These are phyloP conservation scores for Pseudopyricularia cyperi DNA, from an alignment of 2,329 filamentous ascomycete species.

Conservation along the genomic window DNA sequence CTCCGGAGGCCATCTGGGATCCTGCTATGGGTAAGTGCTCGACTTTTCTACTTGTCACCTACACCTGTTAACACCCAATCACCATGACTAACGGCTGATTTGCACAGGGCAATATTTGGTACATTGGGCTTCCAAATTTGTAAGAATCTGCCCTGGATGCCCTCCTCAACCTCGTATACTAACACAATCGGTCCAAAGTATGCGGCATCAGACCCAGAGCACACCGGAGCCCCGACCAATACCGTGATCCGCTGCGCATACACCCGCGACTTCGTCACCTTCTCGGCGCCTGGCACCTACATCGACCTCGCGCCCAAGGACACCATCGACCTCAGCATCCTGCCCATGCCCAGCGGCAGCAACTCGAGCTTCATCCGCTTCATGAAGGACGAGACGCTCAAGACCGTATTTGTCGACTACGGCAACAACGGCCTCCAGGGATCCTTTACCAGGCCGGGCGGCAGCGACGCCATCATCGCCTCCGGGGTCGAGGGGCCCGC, in stretches of 20 bases:
- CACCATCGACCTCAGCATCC: slow-evolving; percentile 44
- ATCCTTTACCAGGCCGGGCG: slow-evolving; percentile 35
- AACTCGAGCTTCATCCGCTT: slow-evolving; percentile 30
- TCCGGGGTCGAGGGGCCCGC: slow-evolving; percentile 29
- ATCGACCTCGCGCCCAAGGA: slow-evolving; percentile 32
- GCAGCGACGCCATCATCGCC: slow-evolving; percentile 25
- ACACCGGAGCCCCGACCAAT: slow-evolving; percentile 31
- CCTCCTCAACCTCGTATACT: neutral
- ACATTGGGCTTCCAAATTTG: slow-evolving; percentile 33
- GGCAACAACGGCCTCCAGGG: slow-evolving; percentile 35
- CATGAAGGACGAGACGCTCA: slow-evolving; percentile 39
- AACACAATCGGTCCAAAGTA: slow-evolving; percentile 20
- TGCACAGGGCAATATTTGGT: slow-evolving; percentile 26
- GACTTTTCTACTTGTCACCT: neutral
- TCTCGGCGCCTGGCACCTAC: slow-evolving; percentile 34
- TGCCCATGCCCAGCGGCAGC: slow-evolving; percentile 25
- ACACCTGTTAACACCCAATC: neutral
- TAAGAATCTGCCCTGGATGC: slow-evolving; percentile 10
- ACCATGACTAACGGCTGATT: neutral
- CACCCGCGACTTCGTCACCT: slow-evolving; percentile 40
- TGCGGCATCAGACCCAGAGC: slow-evolving; percentile 27
- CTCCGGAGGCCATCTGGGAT: slow-evolving; percentile 41
- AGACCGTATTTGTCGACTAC: slow-evolving; percentile 37
- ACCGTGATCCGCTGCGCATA: slow-evolving; percentile 39
- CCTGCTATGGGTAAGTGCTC: slow-evolving; percentile 20